Evolutionary conservation across 495 filamentous ascomycete species (phyloP), one percentile per base, ranked within the genome.

Genomic region (Gamarada debralockiae): DNA sequence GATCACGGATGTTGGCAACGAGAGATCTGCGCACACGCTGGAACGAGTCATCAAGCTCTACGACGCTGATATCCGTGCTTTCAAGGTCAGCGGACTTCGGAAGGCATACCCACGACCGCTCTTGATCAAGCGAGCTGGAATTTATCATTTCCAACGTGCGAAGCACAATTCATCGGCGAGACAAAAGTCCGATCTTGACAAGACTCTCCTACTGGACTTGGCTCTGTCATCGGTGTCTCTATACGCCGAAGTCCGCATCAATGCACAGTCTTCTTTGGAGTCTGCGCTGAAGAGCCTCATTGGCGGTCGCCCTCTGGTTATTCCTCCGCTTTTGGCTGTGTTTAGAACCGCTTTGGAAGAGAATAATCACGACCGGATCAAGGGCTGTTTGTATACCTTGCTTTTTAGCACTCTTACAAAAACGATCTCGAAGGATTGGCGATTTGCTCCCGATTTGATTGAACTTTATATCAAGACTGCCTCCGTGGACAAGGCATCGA

Each of bases 1-100:
- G 89, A 96, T 99, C 61, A 86, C 95, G 7, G 93, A 99, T 59
- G 90, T 97, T 40, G 95, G 95, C 17, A 95, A 96, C 52, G 93
- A 99, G 63, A 76, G 93, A 52, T 96, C 91, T 8, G 92, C 93
- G 5, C 95, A 96, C 65, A 88, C 93, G 9, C 72, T 99, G 24
- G 93, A 99, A 62, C 77, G 95, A 21, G 82, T 97, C 12, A 80
- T 83, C 7, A 79, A 89, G 40, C 79, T 99, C 10, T 83, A 95
- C 51, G 78, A 80, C 49, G 85, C 89, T 8, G 93, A 99, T 62
- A 87, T 89, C 34, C 81, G 86, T 27, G 87, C 91, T 0, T 99
- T 95, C 74, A 97, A 96, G 70, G 87, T 96, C 61, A 95, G 84
- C 61, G 93, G 93, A 1, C 69, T 95, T 36, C 82, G 92, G 24